phyloP scores from a whole-genome alignment of 345 rosid genomes.

The Euphorbia peplus region DNA sequence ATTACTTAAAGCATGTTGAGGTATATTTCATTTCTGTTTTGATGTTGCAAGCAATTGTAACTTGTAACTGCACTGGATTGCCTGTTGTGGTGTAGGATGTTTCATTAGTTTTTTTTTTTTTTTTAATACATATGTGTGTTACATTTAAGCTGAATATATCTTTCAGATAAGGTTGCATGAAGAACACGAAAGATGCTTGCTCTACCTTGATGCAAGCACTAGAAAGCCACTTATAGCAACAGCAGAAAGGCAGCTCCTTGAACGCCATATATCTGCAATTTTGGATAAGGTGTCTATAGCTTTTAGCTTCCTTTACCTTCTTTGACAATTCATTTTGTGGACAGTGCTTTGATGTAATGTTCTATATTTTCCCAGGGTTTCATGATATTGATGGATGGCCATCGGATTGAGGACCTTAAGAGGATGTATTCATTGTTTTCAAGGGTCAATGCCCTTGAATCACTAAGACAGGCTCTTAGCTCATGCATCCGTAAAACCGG shows the following conservation, averaged over 20 bases:
- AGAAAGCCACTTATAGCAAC: constrained; percentile 82
- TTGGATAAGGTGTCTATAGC: constrained; percentile 71
- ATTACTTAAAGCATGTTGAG: constrained; percentile 97
- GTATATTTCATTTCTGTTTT: constrained; percentile 35
- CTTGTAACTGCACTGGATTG: background rate
- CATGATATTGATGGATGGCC: constrained; percentile 84
- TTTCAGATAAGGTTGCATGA: constrained; percentile 87
- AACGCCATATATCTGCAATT: constrained; percentile 78
- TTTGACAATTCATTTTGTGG: constrained; percentile 7
- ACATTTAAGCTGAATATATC: constrained; percentile 11
- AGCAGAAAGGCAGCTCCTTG: constrained; percentile 83
- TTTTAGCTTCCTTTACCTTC: constrained; percentile 4
- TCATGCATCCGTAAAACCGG: constrained; percentile 81
- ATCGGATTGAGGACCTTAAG: constrained; percentile 82
- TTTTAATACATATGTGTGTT: background rate
- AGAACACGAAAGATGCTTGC: constrained; percentile 92
- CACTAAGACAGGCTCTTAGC: constrained; percentile 76
- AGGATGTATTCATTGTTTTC: constrained; percentile 74
- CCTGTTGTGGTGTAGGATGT: background rate
- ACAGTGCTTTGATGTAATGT: background rate
- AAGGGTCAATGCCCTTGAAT: constrained; percentile 85
- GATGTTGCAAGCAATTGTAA: background rate
- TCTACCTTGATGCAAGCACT: constrained; percentile 80
- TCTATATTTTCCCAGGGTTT: constrained; percentile 63
- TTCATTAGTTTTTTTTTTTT: background rate